phyloP scores from a whole-genome alignment of 805 yeast genomes.

The Maudiozyma saulgeensis region DNA sequence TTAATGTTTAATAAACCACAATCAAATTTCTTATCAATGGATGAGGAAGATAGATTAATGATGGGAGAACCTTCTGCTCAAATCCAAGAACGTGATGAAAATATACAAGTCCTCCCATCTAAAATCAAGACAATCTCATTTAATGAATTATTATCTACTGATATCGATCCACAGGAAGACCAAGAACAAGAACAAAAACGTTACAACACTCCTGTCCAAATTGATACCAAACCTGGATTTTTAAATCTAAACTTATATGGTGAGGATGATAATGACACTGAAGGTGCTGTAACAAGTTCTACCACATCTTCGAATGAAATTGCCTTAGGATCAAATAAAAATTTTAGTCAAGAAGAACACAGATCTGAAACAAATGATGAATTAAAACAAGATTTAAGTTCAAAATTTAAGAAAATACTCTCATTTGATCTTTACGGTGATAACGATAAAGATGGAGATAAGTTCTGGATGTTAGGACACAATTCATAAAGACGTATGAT shows the following conservation, averaged over 20 bases:
- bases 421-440: slow-evolving; percentile 27
- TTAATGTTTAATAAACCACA: slow-evolving; percentile 5
- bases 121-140: background rate
- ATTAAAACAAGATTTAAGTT: slow-evolving; percentile 4
- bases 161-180: background rate
- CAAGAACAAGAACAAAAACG: background rate
- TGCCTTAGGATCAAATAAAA: background rate
- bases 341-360: background rate
- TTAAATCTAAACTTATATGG: slow-evolving; percentile 3
- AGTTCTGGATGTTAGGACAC: slow-evolving; percentile 27
- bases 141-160: background rate
- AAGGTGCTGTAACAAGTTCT: background rate
- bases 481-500: slow-evolving; percentile 5
- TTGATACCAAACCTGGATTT: background rate
- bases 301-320: background rate
- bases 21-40: slow-evolving; percentile 8
- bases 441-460: slow-evolving; percentile 15
- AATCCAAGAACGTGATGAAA: background rate
- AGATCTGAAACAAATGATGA: background rate
- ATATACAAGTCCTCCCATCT: background rate
- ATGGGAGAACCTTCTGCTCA: slow-evolving; percentile 11
- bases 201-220: background rate
- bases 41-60: slow-evolving; percentile 27
- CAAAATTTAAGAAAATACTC: slow-evolving; percentile 21
- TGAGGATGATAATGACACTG: slow-evolving; percentile 4